A percentile compares a stretch with the other conserved stretches of the same genome.
phyloP scores from a whole-genome alignment of 1,284 basidiomycete species.

The Ceratobasidium sp. region DNA sequence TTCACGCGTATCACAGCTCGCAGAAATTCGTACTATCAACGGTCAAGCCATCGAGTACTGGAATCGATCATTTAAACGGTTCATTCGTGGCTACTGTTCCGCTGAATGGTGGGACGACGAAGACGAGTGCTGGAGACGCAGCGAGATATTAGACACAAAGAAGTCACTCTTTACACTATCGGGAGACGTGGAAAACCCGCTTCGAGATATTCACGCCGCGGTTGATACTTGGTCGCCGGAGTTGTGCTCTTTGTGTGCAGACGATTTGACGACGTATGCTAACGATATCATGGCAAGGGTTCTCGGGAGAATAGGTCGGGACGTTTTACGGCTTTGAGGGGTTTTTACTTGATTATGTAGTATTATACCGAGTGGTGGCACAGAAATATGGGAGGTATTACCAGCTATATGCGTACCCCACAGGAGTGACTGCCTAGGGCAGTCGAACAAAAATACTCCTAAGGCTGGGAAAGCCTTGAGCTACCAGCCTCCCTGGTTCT shows the following conservation, averaged over 20 bases:
- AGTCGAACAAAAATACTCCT: no score
- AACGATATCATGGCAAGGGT: not conserved
- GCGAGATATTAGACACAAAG: not conserved
- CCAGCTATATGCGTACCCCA: no score
- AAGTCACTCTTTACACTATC: slow-evolving; percentile 6
- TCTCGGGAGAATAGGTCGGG: not conserved
- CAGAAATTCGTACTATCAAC: not conserved
- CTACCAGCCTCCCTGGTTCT: not conserved
- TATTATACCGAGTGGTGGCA: no score
- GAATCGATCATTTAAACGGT: slow-evolving; percentile 4
- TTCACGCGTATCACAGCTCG: not conserved
- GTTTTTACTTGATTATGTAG: no score
- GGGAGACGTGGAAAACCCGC: not conserved
- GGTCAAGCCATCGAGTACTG: not conserved
- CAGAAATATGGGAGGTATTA: no score
- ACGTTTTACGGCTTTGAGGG: not conserved
- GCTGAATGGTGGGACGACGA: slow-evolving; percentile 33
- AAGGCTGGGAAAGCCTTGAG: not conserved
- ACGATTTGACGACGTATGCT: not conserved
- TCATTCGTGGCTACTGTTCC: not conserved
- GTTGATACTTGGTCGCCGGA: slow-evolving; percentile 14
- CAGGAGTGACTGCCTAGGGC: no score
- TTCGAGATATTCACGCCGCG: not conserved
- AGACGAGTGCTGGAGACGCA: slow-evolving; percentile 31
- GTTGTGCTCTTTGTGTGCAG: slow-evolving; percentile 27